Conservation (phyloP, 2,329 filamentous ascomycete species). For the Teratosphaeriaceae sp. region DNA sequence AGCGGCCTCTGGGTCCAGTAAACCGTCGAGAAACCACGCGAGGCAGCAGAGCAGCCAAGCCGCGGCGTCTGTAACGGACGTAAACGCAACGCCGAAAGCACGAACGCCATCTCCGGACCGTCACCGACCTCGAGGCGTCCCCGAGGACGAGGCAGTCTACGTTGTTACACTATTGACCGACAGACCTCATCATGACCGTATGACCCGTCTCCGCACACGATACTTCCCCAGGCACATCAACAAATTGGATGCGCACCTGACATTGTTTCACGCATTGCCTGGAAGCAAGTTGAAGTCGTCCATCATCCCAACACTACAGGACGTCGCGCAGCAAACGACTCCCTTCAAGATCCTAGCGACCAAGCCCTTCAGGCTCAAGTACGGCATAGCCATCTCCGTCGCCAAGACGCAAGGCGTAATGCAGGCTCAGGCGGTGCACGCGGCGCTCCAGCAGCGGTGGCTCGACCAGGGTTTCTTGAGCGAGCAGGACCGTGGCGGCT, state of each 20-base stretch:
- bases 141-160: constrained; percentile 32
- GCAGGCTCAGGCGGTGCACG: constrained; percentile 30
- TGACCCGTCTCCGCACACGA: constrained; percentile 33
- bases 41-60: background rate
- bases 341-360: constrained; percentile 34
- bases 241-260: constrained; percentile 38
- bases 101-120: constrained; percentile 3
- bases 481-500: constrained; percentile 36
- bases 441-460: constrained; percentile 31
- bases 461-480: constrained; percentile 32
- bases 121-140: constrained; percentile 3
- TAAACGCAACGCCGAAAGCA: background rate
- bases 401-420: constrained; percentile 26
- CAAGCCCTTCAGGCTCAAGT: constrained; percentile 33
- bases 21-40: background rate
- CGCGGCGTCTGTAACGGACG: background rate
- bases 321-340: constrained; percentile 23
- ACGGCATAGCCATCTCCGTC: constrained; percentile 35
- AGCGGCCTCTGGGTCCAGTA: background rate
- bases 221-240: constrained; percentile 40
- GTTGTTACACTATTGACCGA: constrained; percentile 38
- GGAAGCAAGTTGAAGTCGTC: constrained; percentile 30
- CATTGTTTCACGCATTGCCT: constrained; percentile 41
- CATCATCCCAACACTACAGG: constrained; percentile 30
- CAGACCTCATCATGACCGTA: constrained; percentile 30